Conservation (phyloP, 192 early-diverging fungal species). For the Mortierella antarctica region DNA sequence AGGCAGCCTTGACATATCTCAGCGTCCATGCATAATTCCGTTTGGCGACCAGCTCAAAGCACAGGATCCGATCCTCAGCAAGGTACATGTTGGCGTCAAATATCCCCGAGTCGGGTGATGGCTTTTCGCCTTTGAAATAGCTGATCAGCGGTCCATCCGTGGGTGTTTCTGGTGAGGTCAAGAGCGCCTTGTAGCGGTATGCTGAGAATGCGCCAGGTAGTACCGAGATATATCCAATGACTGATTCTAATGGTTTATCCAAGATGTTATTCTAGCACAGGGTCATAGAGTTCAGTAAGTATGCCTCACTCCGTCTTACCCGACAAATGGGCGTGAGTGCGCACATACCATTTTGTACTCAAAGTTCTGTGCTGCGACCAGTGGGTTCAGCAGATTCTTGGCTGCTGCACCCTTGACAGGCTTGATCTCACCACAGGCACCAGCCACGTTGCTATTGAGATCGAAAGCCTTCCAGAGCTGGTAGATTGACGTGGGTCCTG, state of each 20-base stretch:
- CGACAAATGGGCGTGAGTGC: no score
- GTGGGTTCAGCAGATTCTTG: conserved; percentile 75
- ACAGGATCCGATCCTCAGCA: conserved; percentile 80
- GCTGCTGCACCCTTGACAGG: conserved; percentile 65
- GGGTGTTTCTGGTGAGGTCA: conserved; percentile 61
- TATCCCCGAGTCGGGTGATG: conserved; percentile 66
- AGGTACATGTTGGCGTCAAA: conserved; percentile 79
- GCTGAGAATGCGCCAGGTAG: conserved; percentile 87
- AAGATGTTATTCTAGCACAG: conserved; percentile 72
- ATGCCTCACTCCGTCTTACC: no score
- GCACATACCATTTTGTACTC: conserved; percentile 78
- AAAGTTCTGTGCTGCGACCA: conserved; percentile 87
- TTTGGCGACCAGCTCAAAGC: conserved; percentile 83
- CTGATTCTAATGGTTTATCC: conserved; percentile 83
- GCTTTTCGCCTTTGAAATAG: conserved; percentile 83
- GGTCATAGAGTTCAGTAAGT: no score
- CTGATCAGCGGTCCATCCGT: conserved; percentile 71
- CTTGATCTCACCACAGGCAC: conserved; percentile 88
- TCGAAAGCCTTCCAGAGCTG: conserved; percentile 88
- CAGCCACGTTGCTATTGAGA: conserved; percentile 74
- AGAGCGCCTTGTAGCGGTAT: conserved; percentile 78
- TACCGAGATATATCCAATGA: conserved; percentile 88
- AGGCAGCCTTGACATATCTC: conserved; percentile 76
- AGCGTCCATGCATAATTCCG: conserved; percentile 72
- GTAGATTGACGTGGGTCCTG: conserved; percentile 76